Percentiles rank a stretch among this genome's conserved stretches.
Evolutionary conservation across 2,329 filamentous ascomycete genomes (phyloP).

Genomic region (Diaporthe eres): DNA sequence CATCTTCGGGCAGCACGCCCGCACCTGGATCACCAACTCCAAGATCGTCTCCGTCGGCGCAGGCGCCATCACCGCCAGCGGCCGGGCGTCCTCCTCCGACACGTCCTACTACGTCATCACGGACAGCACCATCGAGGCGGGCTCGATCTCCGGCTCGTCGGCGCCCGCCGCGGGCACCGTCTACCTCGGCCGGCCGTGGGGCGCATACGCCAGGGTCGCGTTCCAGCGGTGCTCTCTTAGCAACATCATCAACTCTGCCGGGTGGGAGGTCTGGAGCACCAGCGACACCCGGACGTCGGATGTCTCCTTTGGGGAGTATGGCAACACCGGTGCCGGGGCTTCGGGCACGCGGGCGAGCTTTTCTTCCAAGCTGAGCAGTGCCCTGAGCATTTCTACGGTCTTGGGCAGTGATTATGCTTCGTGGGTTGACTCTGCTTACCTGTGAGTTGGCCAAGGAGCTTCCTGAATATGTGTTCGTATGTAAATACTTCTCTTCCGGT

Average conservation of each 20-base stretch:
- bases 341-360: slow-evolving; percentile 64
- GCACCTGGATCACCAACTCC: slow-evolving; percentile 66
- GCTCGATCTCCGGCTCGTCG: slow-evolving; percentile 46
- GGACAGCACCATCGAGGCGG: slow-evolving; percentile 62
- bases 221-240: slow-evolving; percentile 62
- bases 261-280: slow-evolving; percentile 65
- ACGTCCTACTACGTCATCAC: slow-evolving; percentile 69
- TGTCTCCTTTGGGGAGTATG: slow-evolving; percentile 67
- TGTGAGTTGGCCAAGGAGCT: slow-evolving; percentile 4
- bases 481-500: background rate
- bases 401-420: slow-evolving; percentile 37
- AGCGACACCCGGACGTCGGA: slow-evolving; percentile 60
- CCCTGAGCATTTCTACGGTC: slow-evolving; percentile 52
- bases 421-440: slow-evolving; percentile 41
- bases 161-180: slow-evolving; percentile 56
- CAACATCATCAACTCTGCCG: slow-evolving; percentile 64
- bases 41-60: slow-evolving; percentile 61
- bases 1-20: slow-evolving; percentile 69
- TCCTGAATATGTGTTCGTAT: background rate
- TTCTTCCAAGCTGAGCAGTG: slow-evolving; percentile 52
- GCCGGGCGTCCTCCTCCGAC: slow-evolving; percentile 54
- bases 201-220: slow-evolving; percentile 62
- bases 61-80: slow-evolving; percentile 63
- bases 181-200: slow-evolving; percentile 69
- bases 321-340: slow-evolving; percentile 65